Evolutionary conservation across 176 grass and related monocot genomes (phyloP), one percentile per base, ranked within the genome.

Genomic region (Ampelocalamus luodianensis): DNA sequence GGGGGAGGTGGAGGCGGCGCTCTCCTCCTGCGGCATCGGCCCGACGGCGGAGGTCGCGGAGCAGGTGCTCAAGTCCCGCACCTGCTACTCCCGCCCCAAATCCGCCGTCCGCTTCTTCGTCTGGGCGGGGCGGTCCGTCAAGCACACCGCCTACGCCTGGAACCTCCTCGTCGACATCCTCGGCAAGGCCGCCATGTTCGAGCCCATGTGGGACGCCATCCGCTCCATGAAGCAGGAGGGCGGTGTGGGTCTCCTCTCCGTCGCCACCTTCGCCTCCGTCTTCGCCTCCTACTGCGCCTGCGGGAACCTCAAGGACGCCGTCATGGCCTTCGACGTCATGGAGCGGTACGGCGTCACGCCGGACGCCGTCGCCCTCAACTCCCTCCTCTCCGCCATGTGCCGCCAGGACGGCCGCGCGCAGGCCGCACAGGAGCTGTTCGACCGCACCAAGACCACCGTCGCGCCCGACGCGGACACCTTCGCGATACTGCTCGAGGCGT

Each of bases 131-230:
- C 80, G 22, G 29, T 87, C 87, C 59, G 39, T 90, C 60, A 65
- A 77, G 78, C 89, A 91, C 78, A 90, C 85, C 3, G 14, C 79
- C 45, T 72, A 86, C 53, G 72, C 92, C n/a, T 94, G 95, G 90
- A 94, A 97, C 86, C 87, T 93, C 34, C 90, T 97, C 50, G 85
- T 97, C 56, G 92, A 94, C 78, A 88, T 97, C 79, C 90, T 97
- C 34, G 90, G 95, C 22, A 93, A 97, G 77, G 92, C 90, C 32
- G 69, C 54, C 81, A 86, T 94, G 59, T 94, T 91, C 81, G 89
- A 97, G 16, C 63, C 86, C 86, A 93, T 94, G 90, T 97, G 95
- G 95, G 92, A 94, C 38, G 85, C 90, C 71, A 75, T 94, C 65
- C 73, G 81, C 74, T 91, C 92, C 89, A 97, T 97, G 92, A 36